Evolutionary conservation across 768 basidiomycete genomes (phyloP).

Genomic region (Nevesoporus exiguus): DNA sequence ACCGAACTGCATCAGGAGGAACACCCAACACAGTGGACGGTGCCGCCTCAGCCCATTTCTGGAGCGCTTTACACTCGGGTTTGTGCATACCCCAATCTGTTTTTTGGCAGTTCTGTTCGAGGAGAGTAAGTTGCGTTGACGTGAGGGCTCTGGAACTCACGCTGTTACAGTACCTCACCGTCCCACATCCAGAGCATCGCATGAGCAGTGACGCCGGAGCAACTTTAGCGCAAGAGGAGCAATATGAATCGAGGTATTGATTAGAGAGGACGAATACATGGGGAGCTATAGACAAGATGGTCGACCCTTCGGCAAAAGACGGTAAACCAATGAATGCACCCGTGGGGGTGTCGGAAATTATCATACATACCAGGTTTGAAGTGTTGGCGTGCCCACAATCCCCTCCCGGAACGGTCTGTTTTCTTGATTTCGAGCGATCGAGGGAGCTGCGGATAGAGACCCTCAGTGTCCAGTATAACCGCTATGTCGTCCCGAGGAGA

Average conservation of each 20-base stretch:
- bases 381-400: constrained; percentile 39
- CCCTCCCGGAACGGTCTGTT: constrained; percentile 40
- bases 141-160: constrained; percentile 39
- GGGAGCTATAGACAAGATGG: constrained; percentile 56
- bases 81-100: constrained; percentile 75
- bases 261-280: constrained; percentile 65
- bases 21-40: constrained; percentile 45
- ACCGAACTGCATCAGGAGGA: constrained; percentile 78
- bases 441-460: constrained; percentile 35
- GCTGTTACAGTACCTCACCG: constrained; percentile 69
- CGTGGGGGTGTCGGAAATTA: not conserved
- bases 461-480: not conserved
- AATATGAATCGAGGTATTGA: constrained; percentile 55
- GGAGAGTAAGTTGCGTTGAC: not conserved
- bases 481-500: not conserved
- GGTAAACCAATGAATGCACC: not conserved
- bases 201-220: constrained; percentile 43
- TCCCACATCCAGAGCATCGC: constrained; percentile 72
- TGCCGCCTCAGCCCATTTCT: constrained; percentile 50
- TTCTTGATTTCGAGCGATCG: constrained; percentile 38
- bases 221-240: constrained; percentile 61
- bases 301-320: constrained; percentile 44
- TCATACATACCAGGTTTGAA: constrained; percentile 38
- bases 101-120: constrained; percentile 59
- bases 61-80: constrained; percentile 70